Conservation (phyloP, 2,329 filamentous ascomycete species). For the Laburnicola sp. region DNA sequence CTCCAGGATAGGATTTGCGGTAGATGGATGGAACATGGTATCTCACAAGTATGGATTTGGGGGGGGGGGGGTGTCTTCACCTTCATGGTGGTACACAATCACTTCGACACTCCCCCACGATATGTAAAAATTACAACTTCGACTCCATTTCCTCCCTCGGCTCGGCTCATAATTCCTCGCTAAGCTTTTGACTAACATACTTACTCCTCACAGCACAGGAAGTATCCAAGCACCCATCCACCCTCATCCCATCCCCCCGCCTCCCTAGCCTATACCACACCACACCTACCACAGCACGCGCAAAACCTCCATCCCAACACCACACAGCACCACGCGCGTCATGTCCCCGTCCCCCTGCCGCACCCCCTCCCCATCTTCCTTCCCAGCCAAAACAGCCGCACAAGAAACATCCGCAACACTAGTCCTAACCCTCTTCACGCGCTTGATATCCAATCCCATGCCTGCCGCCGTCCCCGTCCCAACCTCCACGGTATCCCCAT, state of each 20-base stretch:
- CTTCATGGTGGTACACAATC: no score
- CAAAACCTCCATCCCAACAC: slow-evolving; percentile 42
- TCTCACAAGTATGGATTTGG: no score
- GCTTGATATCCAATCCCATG: slow-evolving; percentile 35
- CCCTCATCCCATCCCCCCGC: neutral
- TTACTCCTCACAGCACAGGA: neutral
- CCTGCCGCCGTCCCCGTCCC: neutral
- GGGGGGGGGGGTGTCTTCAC: no score
- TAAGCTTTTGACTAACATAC: neutral
- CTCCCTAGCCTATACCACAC: neutral
- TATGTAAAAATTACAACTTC: no score
- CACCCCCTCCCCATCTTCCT: slow-evolving; percentile 4
- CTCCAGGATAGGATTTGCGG: no score
- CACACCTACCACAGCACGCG: slow-evolving; percentile 12
- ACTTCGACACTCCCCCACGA: no score
- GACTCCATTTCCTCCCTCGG: no score
- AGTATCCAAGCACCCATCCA: neutral
- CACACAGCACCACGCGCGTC: slow-evolving; percentile 34
- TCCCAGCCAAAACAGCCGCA: slow-evolving; percentile 48
- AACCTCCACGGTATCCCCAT: neutral
- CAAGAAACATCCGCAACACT: slow-evolving; percentile 60
- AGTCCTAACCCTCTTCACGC: slow-evolving; percentile 45
- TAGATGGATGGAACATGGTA: no score
- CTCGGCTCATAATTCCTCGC: neutral
- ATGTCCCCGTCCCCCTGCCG: slow-evolving; percentile 1